Conservation (phyloP, 345 rosid genomes). For the Punica granatum region DNA sequence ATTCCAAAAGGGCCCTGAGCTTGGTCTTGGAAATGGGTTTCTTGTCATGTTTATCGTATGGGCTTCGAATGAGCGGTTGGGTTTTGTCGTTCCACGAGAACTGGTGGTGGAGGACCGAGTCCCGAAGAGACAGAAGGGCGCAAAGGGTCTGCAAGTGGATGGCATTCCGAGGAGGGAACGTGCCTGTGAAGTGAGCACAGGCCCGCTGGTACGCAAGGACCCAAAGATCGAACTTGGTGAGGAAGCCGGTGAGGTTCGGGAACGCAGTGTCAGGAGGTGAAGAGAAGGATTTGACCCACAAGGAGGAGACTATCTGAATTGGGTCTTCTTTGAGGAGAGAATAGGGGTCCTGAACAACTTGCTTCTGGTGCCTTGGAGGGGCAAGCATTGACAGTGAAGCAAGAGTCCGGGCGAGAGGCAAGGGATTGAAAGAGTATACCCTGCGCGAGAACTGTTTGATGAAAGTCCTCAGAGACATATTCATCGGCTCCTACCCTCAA, state of each 20-base stretch:
- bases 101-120: constrained; percentile 40
- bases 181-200: constrained; percentile 66
- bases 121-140: constrained; percentile 68
- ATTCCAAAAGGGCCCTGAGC: constrained; percentile 36
- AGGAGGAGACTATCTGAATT: constrained; percentile 57
- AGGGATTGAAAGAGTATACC: constrained; percentile 9
- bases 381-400: constrained; percentile 30
- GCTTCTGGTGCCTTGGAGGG: constrained; percentile 1
- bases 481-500: not conserved
- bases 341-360: constrained; percentile 32
- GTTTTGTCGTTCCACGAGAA: constrained; percentile 78
- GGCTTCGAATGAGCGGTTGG: constrained; percentile 56
- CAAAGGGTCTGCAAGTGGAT: constrained; percentile 53
- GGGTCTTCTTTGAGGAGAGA: constrained; percentile 81
- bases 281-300: constrained; percentile 94
- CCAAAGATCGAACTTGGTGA: constrained; percentile 89
- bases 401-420: constrained; percentile 6
- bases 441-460: constrained; percentile 41
- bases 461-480: constrained; percentile 42
- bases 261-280: constrained; percentile 43
- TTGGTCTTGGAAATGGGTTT: constrained; percentile 50
- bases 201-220: constrained; percentile 86
- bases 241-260: constrained; percentile 75
- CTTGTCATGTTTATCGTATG: constrained; percentile 38
- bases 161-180: constrained; percentile 88